A percentile compares a stretch with the other conserved stretches of the same genome.
phyloP scores from a whole-genome alignment of 2,329 filamentous ascomycete genomes.

The Diaporthe ampelina region DNA sequence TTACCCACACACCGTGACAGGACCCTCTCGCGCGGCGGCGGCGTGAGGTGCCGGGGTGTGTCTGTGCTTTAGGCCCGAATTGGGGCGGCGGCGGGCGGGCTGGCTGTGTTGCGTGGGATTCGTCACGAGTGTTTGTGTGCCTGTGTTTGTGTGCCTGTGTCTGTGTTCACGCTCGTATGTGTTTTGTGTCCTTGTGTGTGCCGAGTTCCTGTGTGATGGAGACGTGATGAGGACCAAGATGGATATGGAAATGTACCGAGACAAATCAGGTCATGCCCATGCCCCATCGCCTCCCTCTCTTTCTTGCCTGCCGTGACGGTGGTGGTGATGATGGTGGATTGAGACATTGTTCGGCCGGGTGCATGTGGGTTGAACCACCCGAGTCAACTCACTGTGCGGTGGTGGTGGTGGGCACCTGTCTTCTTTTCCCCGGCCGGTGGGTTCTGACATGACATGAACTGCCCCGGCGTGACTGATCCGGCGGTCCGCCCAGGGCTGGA shows the following conservation, averaged over 20 bases:
- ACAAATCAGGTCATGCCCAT: constrained; percentile 11
- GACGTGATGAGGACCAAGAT: too few relatives aligned
- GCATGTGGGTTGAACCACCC: constrained; percentile 6
- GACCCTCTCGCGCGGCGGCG: background rate
- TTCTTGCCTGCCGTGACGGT: background rate
- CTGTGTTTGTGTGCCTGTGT: background rate
- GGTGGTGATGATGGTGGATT: background rate
- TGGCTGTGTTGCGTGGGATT: background rate
- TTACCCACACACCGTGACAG: background rate
- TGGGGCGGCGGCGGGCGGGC: background rate
- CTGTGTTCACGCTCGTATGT: background rate
- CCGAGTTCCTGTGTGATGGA: background rate
- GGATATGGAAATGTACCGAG: background rate
- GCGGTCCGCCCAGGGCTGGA: background rate
- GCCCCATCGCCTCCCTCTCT: background rate
- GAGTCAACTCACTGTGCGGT: background rate
- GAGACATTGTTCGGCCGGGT: constrained; percentile 3
- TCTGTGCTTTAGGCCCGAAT: background rate
- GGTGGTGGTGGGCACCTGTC: background rate
- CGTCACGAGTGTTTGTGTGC: background rate
- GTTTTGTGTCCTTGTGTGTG: background rate
- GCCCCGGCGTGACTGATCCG: background rate
- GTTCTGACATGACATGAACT: constrained; percentile 30
- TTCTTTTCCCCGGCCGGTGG: background rate
- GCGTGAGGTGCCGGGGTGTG: constrained; percentile 13